Percentiles rank a stretch among this genome's conserved stretches.
phyloP scores from a whole-genome alignment of 2,329 filamentous ascomycete genomes.

The Penicillium sp. region DNA sequence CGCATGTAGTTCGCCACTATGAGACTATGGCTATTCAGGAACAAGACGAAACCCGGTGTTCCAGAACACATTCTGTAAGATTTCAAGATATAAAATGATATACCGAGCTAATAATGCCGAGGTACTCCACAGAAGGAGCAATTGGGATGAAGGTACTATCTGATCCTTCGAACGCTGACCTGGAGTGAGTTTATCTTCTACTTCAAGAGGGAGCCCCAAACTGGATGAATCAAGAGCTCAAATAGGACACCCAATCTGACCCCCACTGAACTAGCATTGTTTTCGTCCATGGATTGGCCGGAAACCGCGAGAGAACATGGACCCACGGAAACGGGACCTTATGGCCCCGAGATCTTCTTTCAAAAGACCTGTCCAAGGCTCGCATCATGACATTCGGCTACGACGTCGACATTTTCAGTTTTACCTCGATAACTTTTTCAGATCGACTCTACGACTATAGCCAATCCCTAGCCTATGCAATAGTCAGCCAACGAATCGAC shows the following conservation, averaged over 20 bases:
- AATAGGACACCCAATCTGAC: neutral
- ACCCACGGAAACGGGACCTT: slow-evolving; percentile 21
- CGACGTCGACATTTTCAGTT: neutral
- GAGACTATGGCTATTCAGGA: slow-evolving; percentile 4
- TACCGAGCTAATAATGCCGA: neutral
- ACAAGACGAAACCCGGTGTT: neutral
- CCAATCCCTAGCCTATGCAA: slow-evolving; percentile 4
- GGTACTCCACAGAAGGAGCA: neutral
- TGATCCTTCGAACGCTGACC: neutral
- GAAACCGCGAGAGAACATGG: slow-evolving; percentile 5
- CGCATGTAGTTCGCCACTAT: neutral
- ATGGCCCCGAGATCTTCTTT: slow-evolving; percentile 26
- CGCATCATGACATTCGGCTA: slow-evolving; percentile 9
- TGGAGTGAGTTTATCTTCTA: slow-evolving; percentile 1
- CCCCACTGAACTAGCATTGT: neutral
- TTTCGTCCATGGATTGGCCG: slow-evolving; percentile 1
- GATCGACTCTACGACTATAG: neutral
- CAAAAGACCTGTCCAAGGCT: slow-evolving; percentile 4
- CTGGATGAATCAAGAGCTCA: neutral
- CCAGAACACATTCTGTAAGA: neutral
- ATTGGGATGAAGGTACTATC: slow-evolving; percentile 3
- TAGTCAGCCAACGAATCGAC: slow-evolving; percentile 2
- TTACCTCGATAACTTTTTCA: neutral
- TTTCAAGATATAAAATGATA: neutral
- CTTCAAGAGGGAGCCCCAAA: neutral